Conservation (phyloP, 2,329 filamentous ascomycete species). For the Aspergillus sergii region DNA sequence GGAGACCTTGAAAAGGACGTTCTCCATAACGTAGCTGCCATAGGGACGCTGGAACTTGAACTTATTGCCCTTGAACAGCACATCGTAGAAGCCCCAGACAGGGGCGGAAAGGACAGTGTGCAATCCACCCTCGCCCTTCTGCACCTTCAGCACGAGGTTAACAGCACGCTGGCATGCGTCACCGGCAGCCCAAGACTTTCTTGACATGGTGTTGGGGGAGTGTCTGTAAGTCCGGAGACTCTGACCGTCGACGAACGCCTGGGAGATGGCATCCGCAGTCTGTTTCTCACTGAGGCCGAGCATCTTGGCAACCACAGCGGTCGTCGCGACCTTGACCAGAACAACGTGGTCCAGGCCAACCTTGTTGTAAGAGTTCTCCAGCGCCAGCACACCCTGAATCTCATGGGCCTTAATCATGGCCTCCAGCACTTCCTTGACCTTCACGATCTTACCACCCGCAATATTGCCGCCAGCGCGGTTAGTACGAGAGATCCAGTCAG, state of each 20-base stretch:
- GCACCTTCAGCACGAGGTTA: constrained; percentile 85
- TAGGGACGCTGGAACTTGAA: constrained; percentile 97
- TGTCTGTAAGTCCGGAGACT: constrained; percentile 95
- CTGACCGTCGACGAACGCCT: constrained; percentile 97
- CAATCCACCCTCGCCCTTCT: constrained; percentile 87
- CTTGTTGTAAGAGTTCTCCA: constrained; percentile 99
- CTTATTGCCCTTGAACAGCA: constrained; percentile 92
- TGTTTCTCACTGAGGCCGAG: constrained; percentile 85
- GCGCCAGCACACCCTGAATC: constrained; percentile 93
- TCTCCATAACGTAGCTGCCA: constrained; percentile 99
- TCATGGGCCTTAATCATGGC: constrained; percentile 99
- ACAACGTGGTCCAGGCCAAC: constrained; percentile 98
- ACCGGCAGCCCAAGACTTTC: constrained; percentile 98
- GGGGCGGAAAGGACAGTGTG: constrained; percentile 91
- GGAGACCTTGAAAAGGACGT: constrained; percentile 99
- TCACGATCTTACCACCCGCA: constrained; percentile 76
- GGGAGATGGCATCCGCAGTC: constrained; percentile 92
- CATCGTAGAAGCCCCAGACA: constrained; percentile 98
- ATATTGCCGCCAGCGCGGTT: constrained; percentile 81
- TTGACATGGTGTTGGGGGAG: constrained; percentile 98
- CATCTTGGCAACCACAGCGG: constrained; percentile 94
- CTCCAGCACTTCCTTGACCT: constrained; percentile 87
- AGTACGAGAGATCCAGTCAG: constrained; percentile 96
- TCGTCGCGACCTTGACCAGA: constrained; percentile 93
- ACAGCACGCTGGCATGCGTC: constrained; percentile 96